A percentile compares a stretch with the other conserved stretches of the same genome.
These are phyloP conservation scores for Venturia carpophila DNA, from an alignment of 2,329 filamentous ascomycete genomes.

Conservation along the genomic window DNA sequence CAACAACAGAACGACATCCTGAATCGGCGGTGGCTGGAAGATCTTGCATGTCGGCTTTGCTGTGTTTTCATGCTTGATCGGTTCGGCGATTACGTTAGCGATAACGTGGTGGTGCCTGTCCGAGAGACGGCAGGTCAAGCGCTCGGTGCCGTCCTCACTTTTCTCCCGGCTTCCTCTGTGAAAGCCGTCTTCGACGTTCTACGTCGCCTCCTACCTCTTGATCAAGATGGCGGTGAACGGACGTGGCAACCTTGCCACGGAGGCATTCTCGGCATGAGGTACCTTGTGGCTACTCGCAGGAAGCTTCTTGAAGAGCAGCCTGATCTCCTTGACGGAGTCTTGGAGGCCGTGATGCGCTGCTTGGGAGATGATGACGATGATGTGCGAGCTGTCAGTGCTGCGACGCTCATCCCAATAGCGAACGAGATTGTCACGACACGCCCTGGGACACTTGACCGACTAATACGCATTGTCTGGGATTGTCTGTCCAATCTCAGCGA, in stretches of 20 bases:
- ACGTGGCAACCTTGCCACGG: slow-evolving; percentile 91
- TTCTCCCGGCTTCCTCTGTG: slow-evolving; percentile 71
- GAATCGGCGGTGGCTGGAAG: slow-evolving; percentile 84
- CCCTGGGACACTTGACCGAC: slow-evolving; percentile 63
- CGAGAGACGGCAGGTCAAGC: slow-evolving; percentile 93
- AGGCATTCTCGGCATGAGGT: slow-evolving; percentile 93
- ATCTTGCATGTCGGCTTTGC: slow-evolving; percentile 87
- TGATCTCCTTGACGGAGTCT: slow-evolving; percentile 84
- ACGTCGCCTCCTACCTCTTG: slow-evolving; percentile 68
- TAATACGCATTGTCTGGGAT: slow-evolving; percentile 96
- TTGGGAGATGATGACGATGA: slow-evolving; percentile 88
- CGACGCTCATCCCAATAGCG: slow-evolving; percentile 93
- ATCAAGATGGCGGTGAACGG: slow-evolving; percentile 39
- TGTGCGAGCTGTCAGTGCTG: slow-evolving; percentile 91
- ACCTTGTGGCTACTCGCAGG: slow-evolving; percentile 89
- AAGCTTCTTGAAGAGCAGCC: slow-evolving; percentile 79
- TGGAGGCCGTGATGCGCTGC: slow-evolving; percentile 89
- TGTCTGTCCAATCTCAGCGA: slow-evolving; percentile 95
- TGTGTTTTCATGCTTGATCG: slow-evolving; percentile 96
- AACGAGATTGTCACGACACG: slow-evolving; percentile 87
- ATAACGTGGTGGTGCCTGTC: slow-evolving; percentile 93
- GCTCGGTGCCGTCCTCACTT: slow-evolving; percentile 77
- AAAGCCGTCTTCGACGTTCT: slow-evolving; percentile 77
- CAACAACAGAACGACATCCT: slow-evolving; percentile 66
- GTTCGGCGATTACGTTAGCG: slow-evolving; percentile 95